Base-by-base conservation (phyloP, 306 rosid species). In the Acacia confusa region DNA sequence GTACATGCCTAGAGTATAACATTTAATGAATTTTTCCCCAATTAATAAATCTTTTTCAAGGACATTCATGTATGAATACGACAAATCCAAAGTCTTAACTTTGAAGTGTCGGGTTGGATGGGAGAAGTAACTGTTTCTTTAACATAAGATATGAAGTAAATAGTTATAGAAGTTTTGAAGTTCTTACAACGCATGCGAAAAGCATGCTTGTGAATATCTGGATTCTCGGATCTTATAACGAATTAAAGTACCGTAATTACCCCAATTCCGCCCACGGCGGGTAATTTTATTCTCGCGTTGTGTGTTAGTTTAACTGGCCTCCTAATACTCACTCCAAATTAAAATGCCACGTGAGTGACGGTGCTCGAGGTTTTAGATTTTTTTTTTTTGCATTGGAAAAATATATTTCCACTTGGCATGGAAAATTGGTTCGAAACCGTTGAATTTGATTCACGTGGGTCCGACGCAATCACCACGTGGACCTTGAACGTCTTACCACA, bases 381-480 rank as follows among this genome's bases (percentile, higher is more conserved):
- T 30, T 2, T 2, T 30, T 2, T 2, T 30, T 25, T 71, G 60
- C 76, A 72, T 47, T 1, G 44, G 43, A 4, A 25, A 74, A 52
- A 52, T 30, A 74, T 52, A 52, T 52, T 74, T 74, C 66, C 65
- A 74, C 66, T 65, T 74, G 65, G 78, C 64, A 74, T 19, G n/a
- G 66, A 19, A 74, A 50, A 2, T 32, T 6, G 11, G 78, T 20
- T 15, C 64, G 12, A 14, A 72, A 28, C 76, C 25, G 41, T 25
- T 4, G 58, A 70, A 70, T 6, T 28, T 57, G 20, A 70, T 69
- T 72, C 50, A 9, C 36, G 70, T 7, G 69, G 83, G 85, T 32
- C 90, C 85, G 17, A 74, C 68, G 66, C 58, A 57, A 66, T 32
- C 66, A 66, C 79, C 88, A 89, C 82, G 90, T 83, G 83, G 78